A percentile compares a stretch with the other conserved stretches of the same genome.
phyloP scores from a whole-genome alignment of 139 green algal genomes.

The Chlamydomonas sp. region DNA sequence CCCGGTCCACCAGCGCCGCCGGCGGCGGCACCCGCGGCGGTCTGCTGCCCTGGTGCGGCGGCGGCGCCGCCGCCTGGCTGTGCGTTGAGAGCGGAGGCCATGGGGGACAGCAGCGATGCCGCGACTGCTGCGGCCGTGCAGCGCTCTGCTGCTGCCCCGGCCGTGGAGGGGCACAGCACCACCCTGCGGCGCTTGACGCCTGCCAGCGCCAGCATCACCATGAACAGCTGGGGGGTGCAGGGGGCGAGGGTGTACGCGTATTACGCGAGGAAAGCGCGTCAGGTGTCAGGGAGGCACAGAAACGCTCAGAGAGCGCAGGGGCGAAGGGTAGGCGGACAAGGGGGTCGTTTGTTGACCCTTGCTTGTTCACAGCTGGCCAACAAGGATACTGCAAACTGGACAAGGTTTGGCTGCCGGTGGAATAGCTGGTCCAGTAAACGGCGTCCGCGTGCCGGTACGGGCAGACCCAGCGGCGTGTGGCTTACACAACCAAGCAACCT shows the following conservation, averaged over 20 bases:
- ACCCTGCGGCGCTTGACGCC: background rate
- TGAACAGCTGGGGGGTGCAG: conserved; percentile 17
- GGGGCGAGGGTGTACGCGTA: background rate
- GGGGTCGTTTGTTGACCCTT: background rate
- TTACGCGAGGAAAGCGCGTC: background rate
- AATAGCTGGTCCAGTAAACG: too few species aligned
- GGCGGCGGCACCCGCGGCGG: too few species aligned
- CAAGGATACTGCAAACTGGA: too few species aligned
- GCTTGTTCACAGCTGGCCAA: background rate
- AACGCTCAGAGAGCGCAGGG: background rate
- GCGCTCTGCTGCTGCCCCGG: background rate
- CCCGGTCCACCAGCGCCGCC: background rate
- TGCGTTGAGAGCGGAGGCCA: background rate
- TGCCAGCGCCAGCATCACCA: background rate
- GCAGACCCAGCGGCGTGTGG: too few species aligned
- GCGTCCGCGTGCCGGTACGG: too few species aligned
- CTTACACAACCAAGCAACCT: background rate
- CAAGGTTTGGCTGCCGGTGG: too few species aligned
- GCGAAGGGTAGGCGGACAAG: background rate
- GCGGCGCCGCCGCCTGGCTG: background rate
- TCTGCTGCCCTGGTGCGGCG: background rate
- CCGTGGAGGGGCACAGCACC: background rate
- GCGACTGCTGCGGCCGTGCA: background rate
- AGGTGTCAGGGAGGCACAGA: background rate
- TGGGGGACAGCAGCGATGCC: background rate